These are phyloP conservation scores for Pseudovirgaria hyperparasitica DNA, from an alignment of 2,329 filamentous ascomycete species.

Conservation along the genomic window DNA sequence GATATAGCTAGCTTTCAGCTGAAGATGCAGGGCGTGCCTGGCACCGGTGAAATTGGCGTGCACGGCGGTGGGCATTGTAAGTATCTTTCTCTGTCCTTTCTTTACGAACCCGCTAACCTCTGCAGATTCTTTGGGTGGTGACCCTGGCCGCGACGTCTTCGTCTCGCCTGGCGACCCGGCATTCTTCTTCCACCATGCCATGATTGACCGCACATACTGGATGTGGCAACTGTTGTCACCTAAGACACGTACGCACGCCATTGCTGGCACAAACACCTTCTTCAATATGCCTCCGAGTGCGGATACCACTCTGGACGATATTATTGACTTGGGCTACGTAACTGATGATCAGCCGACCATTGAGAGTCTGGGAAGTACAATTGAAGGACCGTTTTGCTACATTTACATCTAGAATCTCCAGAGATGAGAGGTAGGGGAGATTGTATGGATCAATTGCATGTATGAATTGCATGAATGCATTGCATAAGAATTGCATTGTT, in stretches of 20 bases:
- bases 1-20: constrained; percentile 17
- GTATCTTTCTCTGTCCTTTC: no score
- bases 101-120: constrained; percentile 1
- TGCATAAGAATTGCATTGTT: no score
- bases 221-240: constrained; percentile 35
- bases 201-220: constrained; percentile 38
- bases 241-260: constrained; percentile 14
- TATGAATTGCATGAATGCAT: no score
- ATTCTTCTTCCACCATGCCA: constrained; percentile 38
- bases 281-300: constrained; percentile 28
- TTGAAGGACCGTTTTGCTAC: constrained; percentile 21
- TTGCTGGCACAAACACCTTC: constrained; percentile 34
- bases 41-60: constrained; percentile 14
- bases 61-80: constrained; percentile 12
- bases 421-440: no score
- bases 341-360: constrained; percentile 11
- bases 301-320: constrained; percentile 33
- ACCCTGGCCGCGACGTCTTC: constrained; percentile 18
- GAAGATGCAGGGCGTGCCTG: constrained; percentile 17
- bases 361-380: constrained; percentile 18
- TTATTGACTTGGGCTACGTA: constrained; percentile 27
- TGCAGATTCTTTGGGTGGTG: constrained; percentile 22
- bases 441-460: no score
- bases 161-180: constrained; percentile 21
- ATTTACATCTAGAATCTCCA: constrained; percentile 17